These are phyloP conservation scores for Arabidopsis hybrid DNA, from an alignment of 441 rosid genomes.

Conservation along the genomic window DNA sequence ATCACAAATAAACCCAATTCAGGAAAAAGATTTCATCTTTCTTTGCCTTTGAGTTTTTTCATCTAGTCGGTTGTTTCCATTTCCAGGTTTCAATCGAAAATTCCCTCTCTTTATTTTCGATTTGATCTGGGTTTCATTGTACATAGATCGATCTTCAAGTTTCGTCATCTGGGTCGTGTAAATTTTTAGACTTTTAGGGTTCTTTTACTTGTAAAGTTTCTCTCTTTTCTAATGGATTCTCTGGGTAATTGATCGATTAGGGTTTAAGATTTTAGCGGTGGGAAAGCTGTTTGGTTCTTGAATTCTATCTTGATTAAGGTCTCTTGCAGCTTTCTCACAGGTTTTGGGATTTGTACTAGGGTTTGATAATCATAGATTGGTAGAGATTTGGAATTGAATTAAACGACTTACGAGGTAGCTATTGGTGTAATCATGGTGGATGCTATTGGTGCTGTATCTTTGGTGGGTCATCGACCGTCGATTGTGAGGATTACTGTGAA, in stretches of 20 bases:
- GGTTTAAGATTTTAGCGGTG: slow-evolving; percentile 44
- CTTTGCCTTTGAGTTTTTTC: slow-evolving; percentile 34
- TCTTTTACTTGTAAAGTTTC: slow-evolving; percentile 32
- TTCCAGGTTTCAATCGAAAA: slow-evolving; percentile 55
- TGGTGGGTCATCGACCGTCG: slow-evolving; percentile 61
- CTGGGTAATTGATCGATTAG: slow-evolving; percentile 42
- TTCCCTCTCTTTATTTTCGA: slow-evolving; percentile 23
- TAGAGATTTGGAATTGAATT: slow-evolving; percentile 21
- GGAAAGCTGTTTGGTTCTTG: slow-evolving; percentile 43
- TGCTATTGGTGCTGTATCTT: slow-evolving; percentile 71
- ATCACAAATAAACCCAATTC: slow-evolving; percentile 39
- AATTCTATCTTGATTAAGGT: slow-evolving; percentile 23
- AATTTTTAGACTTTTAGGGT: slow-evolving; percentile 27
- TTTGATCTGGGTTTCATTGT: slow-evolving; percentile 44
- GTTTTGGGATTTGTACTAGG: slow-evolving; percentile 24
- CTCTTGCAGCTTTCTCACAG: slow-evolving; percentile 42
- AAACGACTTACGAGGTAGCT: slow-evolving; percentile 3
- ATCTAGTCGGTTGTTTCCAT: slow-evolving; percentile 45
- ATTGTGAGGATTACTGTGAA: slow-evolving; percentile 49
- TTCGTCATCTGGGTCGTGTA: slow-evolving; percentile 44
- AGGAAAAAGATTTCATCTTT: slow-evolving; percentile 42
- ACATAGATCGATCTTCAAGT: slow-evolving; percentile 37
- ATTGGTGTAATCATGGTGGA: slow-evolving; percentile 64
- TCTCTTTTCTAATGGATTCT: slow-evolving; percentile 41
- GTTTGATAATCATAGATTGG: slow-evolving; percentile 36